Base-by-base conservation (phyloP, 495 filamentous ascomycete genomes). In the Pyrenopolyporus hunteri region DNA sequence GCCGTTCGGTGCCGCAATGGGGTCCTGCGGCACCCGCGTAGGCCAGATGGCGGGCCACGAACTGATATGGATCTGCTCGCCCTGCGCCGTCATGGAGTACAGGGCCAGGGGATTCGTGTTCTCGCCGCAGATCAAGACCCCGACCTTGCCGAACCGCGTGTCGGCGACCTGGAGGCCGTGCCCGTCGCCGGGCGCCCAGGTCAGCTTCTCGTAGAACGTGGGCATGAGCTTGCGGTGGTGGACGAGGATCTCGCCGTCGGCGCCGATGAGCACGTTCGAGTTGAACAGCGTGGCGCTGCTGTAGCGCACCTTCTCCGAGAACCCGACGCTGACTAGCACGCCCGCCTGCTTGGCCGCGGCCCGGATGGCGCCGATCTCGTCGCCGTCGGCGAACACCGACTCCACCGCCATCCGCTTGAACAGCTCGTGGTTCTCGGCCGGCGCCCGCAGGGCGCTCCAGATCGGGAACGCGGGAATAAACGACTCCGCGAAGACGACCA, bases 401-500 rank as follows among this genome's bases (percentile, higher is more conserved):
- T 74, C 66, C 19, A n/a, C 31, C 7, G 40, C 66, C 58, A 69
- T 69, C 33, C 32, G 50, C 11, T 71, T 45, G 70, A 77, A 74
- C 0, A 74, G 55, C 5, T 52, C 50, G 13, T 74, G 73, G 56
- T 75, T 72, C 11, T 71, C 71, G 4, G 68, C 58, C 14, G 73
- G 74, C 0, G 70, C 35, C 2, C 66, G 57, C 13, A 75, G 33
- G 35, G 71, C 64, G 51, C 70, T 73, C 73, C 73, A 75, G 46
- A 73, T 48, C 4, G 73, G 71, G 31, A 66, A 76, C 8, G 63
- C 78, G 6, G 77, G 72, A 9, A 80, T 76, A 59, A 67, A 79
- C 0, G 73, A 65, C 53, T 80, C 78, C 0, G 78, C 77, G 57
- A 80, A 81, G 46, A 76, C 77, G 8, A 81, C 60, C 5, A 81